These are phyloP conservation scores for Lichtheimia corymbifera DNA, from an alignment of 371 early-diverging fungal species.

Conservation along the genomic window DNA sequence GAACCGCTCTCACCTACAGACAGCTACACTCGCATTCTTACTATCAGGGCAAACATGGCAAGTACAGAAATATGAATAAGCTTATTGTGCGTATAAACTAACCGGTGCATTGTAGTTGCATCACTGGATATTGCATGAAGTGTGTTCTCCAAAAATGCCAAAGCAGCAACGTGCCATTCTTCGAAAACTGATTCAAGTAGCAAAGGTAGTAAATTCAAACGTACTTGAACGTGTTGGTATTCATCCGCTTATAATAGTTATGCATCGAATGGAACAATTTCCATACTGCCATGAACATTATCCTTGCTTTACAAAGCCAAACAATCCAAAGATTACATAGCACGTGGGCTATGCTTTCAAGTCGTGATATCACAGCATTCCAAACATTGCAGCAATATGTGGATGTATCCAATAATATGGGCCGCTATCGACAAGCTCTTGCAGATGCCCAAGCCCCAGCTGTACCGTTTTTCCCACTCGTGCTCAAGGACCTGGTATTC, in stretches of 20 bases:
- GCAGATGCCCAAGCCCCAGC: conserved; percentile 25
- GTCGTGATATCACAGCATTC: conserved; percentile 33
- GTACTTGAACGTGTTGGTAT: not conserved
- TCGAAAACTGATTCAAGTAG: conserved; percentile 38
- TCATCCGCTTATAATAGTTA: conserved; percentile 5
- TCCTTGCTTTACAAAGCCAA: conserved; percentile 35
- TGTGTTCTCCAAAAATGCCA: conserved; percentile 20
- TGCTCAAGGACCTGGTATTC: conserved; percentile 47
- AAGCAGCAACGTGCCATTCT: conserved; percentile 33
- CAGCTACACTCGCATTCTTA: conserved; percentile 8
- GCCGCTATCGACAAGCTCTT: conserved; percentile 39
- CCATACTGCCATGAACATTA: conserved; percentile 51
- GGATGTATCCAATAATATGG: conserved; percentile 48
- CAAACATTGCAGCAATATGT: conserved; percentile 29
- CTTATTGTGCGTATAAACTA: too few relatives aligned
- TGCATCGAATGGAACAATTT: conserved; percentile 49
- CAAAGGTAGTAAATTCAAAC: conserved; percentile 40
- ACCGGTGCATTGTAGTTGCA: conserved; percentile 78
- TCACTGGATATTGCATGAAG: conserved; percentile 57
- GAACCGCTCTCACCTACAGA: not conserved
- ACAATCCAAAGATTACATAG: conserved; percentile 32
- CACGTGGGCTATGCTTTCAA: conserved; percentile 31
- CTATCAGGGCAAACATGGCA: conserved; percentile 28
- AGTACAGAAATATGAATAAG: not conserved
- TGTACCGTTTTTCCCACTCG: conserved; percentile 42